Evolutionary conservation across 2,329 filamentous ascomycete species (phyloP).

Genomic region (Alternaria triticimaculans): DNA sequence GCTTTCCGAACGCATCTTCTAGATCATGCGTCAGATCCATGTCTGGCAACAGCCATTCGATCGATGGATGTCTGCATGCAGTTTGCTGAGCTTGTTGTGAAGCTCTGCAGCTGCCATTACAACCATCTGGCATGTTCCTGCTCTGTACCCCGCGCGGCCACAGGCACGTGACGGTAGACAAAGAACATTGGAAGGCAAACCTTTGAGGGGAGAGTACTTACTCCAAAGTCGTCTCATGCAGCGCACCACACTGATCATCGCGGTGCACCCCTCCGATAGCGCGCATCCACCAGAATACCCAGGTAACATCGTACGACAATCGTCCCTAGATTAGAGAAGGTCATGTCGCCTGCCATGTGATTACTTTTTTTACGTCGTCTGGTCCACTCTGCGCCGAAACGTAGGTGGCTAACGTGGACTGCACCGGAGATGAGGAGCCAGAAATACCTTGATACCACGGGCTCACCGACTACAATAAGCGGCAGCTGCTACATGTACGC

Average conservation of each 20-base stretch:
- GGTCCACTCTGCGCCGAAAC: background rate
- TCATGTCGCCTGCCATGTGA: background rate
- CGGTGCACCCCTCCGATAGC: background rate
- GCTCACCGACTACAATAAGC: conserved; percentile 13
- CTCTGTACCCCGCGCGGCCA: background rate
- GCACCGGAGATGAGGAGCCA: conserved; percentile 2
- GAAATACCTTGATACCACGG: conserved; percentile 10
- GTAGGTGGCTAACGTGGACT: background rate
- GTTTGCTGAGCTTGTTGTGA: background rate
- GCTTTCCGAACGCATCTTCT: background rate
- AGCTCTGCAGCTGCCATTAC: background rate
- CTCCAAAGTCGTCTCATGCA: background rate
- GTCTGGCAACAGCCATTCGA: background rate
- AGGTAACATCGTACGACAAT: background rate
- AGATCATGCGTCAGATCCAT: background rate
- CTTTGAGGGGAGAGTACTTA: background rate
- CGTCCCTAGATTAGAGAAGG: background rate
- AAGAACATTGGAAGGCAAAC: background rate
- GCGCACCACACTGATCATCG: background rate
- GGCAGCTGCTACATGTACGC: conserved; percentile 20
- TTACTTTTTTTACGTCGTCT: background rate
- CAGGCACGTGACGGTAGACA: background rate
- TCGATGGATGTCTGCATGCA: background rate
- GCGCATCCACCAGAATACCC: background rate
- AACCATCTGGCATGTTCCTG: background rate